Evolutionary conservation across 495 filamentous ascomycete species (phyloP).

Genomic region (Cladorrhinum samala): DNA sequence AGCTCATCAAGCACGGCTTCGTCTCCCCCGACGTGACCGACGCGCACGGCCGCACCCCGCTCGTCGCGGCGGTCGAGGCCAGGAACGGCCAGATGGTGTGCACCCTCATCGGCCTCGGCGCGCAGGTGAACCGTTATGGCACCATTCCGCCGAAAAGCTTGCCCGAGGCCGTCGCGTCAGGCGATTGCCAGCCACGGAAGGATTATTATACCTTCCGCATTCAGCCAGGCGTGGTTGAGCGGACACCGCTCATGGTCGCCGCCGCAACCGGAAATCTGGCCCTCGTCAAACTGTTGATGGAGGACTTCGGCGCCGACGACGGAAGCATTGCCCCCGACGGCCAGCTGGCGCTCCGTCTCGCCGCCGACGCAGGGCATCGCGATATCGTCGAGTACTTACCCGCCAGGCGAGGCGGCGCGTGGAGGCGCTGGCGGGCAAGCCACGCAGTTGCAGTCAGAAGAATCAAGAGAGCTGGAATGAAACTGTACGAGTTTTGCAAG

Average conservation of each 20-base stretch:
- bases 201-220: not conserved
- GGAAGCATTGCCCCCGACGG: constrained; percentile 25
- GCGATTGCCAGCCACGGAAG: not conserved
- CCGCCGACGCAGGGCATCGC: constrained; percentile 21
- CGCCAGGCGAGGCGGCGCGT: constrained; percentile 26
- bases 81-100: constrained; percentile 27
- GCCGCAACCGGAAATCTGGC: constrained; percentile 20
- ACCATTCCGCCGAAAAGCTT: not conserved
- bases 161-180: not conserved
- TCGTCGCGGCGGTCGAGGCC: constrained; percentile 28
- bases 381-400: constrained; percentile 30
- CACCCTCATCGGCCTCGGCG: constrained; percentile 26
- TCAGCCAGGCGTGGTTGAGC: not conserved
- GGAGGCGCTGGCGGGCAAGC: constrained; percentile 20
- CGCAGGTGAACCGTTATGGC: constrained; percentile 21
- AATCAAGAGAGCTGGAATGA: constrained; percentile 12
- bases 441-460: constrained; percentile 19
- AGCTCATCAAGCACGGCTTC: constrained; percentile 17
- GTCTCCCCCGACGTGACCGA: constrained; percentile 25
- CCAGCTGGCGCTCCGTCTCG: constrained; percentile 26
- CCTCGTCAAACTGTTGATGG: constrained; percentile 20
- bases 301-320: constrained; percentile 25
- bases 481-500: constrained; percentile 18
- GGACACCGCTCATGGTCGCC: constrained; percentile 31
- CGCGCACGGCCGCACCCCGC: constrained; percentile 24